Base-by-base conservation (phyloP, 805 yeast species). In the Metschnikowia amazonensis region DNA sequence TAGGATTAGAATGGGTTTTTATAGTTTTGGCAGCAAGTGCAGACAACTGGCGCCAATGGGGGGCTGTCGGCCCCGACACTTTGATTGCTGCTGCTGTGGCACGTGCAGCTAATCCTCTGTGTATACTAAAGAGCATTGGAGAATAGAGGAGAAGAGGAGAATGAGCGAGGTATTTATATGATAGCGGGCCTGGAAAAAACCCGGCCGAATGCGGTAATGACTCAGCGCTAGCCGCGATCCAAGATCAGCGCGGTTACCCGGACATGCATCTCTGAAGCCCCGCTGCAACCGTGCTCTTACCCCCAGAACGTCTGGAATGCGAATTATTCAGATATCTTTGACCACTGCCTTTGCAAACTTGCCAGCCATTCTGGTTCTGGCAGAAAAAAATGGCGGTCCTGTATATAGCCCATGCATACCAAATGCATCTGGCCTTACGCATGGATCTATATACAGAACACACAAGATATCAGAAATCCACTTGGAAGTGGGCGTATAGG, bases 171-270 rank as follows among this genome's bases (percentile, higher is more conserved):
- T 49, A 41, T 42, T 50, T 48, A 47, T 33, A 49, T 27, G 51
- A 43, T 50, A 38, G 47, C 45, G 42, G 40, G 29, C 40, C 23
- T 17, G 36, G 25, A 44, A 47, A 50, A 50, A 49, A 43, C 38
- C 43, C 48, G 44, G 53, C 58, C 58, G 44, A 54, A 54, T 45
- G 48, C 51, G 58, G 58, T 52, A 54, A 54, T 54, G 58, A 54
- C 58, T 54, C 58, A 54, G 55, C 57, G 57, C 56, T 54, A 52
- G 52, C 55, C 58, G 58, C 58, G 58, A 49, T 54, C 43, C 46
- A 45, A 54, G 58, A 54, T 54, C 58, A 52, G 57, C 28, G 38
- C 33, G 37, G 53, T 54, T 54, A 54, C 58, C 58, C 58, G 58
- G 44, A 36, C 32, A 4, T 3, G 5, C n/a, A n/a, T n/a, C n/a